Evolutionary conservation across 169 alveolate genomes (phyloP).

Genomic region (Plasmodium blacklocki): DNA sequence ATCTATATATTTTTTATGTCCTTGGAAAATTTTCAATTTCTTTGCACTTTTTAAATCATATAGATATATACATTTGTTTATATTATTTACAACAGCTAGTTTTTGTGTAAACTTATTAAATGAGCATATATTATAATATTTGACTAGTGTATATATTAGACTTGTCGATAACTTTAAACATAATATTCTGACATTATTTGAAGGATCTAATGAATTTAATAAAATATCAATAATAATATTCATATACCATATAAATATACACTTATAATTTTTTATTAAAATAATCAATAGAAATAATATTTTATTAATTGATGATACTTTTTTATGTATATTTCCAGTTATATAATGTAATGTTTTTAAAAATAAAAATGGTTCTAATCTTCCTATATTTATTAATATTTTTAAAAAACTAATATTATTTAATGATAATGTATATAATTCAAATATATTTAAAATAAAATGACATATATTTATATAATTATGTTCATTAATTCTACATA

Average conservation of each 20-base stretch:
- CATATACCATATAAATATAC: slow-evolving; percentile 46
- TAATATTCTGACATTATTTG: slow-evolving; percentile 59
- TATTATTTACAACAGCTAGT: slow-evolving; percentile 73
- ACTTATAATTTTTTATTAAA: slow-evolving; percentile 67
- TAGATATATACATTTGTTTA: slow-evolving; percentile 58
- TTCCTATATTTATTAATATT: slow-evolving; percentile 59
- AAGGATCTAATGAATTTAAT: slow-evolving; percentile 67
- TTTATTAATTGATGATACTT: slow-evolving; percentile 63
- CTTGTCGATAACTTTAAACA: slow-evolving; percentile 70
- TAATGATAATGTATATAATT: slow-evolving; percentile 54
- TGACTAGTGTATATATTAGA: slow-evolving; percentile 63
- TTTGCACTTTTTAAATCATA: slow-evolving; percentile 75
- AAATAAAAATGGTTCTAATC: slow-evolving; percentile 69
- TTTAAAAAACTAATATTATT: slow-evolving; percentile 60
- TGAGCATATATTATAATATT: slow-evolving; percentile 47
- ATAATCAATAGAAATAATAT: slow-evolving; percentile 52
- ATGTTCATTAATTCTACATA: slow-evolving; percentile 38
- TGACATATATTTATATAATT: slow-evolving; percentile 71
- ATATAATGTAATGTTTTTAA: slow-evolving; percentile 71
- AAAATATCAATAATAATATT: slow-evolving; percentile 57
- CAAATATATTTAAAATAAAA: slow-evolving; percentile 71
- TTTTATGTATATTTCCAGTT: slow-evolving; percentile 27
- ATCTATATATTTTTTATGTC: slow-evolving; percentile 59
- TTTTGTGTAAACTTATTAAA: slow-evolving; percentile 74
- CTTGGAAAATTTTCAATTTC: slow-evolving; percentile 71